Evolutionary conservation across 805 yeast species (phyloP).

Genomic region (Jamesozyma jinghongensis): DNA sequence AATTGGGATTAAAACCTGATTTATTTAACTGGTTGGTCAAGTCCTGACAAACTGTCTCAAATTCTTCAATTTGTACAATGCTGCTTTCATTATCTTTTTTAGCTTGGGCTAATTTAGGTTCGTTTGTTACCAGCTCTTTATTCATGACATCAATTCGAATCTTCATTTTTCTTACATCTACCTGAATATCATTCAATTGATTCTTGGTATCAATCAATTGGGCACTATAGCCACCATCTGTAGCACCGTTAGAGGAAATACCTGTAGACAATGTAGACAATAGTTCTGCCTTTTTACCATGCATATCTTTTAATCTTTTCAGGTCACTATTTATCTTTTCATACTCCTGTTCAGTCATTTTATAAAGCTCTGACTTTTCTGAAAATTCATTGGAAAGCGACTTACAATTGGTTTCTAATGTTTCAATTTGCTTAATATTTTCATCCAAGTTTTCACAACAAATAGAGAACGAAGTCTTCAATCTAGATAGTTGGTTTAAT

Average conservation of each 20-base stretch:
- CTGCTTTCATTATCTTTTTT: constrained; percentile 37
- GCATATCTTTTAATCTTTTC: constrained; percentile 37
- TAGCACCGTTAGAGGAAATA: constrained; percentile 69
- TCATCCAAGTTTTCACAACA: constrained; percentile 49
- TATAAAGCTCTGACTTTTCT: constrained; percentile 33
- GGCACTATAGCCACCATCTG: constrained; percentile 66
- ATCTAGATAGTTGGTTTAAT: constrained; percentile 57
- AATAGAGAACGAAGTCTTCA: constrained; percentile 54
- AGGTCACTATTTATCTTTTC: constrained; percentile 37
- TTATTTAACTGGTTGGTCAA: constrained; percentile 37
- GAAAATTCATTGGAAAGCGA: constrained; percentile 30
- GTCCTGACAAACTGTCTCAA: constrained; percentile 28
- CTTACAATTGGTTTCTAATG: constrained; percentile 29
- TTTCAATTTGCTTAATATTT: constrained; percentile 34
- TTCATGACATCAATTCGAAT: constrained; percentile 50
- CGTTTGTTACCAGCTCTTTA: constrained; percentile 39
- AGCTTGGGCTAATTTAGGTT: constrained; percentile 46
- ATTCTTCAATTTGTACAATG: constrained; percentile 33
- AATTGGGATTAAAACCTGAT: constrained; percentile 49
- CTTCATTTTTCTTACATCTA: constrained; percentile 48
- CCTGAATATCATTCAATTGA: constrained; percentile 43
- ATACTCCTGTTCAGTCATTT: constrained; percentile 38
- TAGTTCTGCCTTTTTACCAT: constrained; percentile 62
- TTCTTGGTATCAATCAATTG: constrained; percentile 60
- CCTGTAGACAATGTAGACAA: constrained; percentile 79